Base-by-base conservation (phyloP, 768 basidiomycete species). In the Amanita exitialis region DNA sequence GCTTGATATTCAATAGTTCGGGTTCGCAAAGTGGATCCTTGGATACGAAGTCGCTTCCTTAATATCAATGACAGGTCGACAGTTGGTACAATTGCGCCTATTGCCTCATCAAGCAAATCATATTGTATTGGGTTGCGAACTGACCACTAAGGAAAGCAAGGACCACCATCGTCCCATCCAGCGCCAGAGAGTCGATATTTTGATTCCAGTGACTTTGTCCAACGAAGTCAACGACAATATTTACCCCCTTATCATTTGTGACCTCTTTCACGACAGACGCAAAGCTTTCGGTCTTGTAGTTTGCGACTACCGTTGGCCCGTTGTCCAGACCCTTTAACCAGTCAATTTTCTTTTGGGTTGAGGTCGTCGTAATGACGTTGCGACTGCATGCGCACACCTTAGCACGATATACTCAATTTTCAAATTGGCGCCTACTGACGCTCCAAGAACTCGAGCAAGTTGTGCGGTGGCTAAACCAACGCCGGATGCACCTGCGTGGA, bases 401-500 rank as follows among this genome's bases (percentile, higher is more conserved):
- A 15, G 49, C 52, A 58, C 20, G 18, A 43, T 55, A 49, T 43
- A 48, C 44, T 42, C 49, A 47, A 18, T 41, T 43, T 47, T 2
- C 28, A 16, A 27, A 42, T 12, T 42, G 41, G 41, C 28, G 42
- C 44, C 25, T 30, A 75, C 86, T 70, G 60, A 90, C 86, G 87
- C 87, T 52, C 79, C 80, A 54, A 75, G 78, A 41, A 75, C 61
- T 21, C 88, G 80, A 16, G 92, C 90, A 16, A 96, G 68, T 65
- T 97, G 94, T 44, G 86, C 89, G 12, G 90, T 89, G 2, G 92
- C 84, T 13, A 94, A 64, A 1, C 92, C 92, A 3, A 96, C 91
- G 25, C 93, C 91, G 10, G 88, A 90, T 3, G 91, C 91, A 6
- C 84, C 94, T 16, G 92, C 91, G 61, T 97, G 95, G 10, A 97